Evolutionary conservation across 2,329 filamentous ascomycete genomes (phyloP), one percentile per base, ranked within the genome.

Genomic region (Aquanectria penicillioides): DNA sequence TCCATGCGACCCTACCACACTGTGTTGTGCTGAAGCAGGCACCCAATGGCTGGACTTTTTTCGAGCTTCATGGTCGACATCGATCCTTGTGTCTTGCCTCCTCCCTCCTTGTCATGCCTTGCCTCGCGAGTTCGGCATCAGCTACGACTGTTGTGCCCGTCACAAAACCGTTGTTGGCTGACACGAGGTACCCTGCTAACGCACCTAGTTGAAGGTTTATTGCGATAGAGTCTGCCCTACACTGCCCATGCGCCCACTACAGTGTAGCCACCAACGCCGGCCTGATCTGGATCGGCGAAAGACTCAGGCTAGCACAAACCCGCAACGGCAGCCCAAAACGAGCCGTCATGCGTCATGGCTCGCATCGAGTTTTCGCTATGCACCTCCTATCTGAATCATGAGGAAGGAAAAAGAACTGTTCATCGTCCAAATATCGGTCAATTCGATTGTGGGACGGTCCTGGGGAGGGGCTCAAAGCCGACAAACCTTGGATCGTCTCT

Each of bases 111-210:
- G n/a, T n/a, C 44, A 17, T 18, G 11, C 37, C 37, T 36, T 18
- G 41, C 41, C 41, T 46, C 33, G 28, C 18, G 33, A 46, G 33
- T 26, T 33, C 41, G 33, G 41, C n/a, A n/a, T n/a, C n/a, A n/a
- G n/a, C n/a, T n/a, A n/a, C n/a, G n/a, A n/a, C n/a, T n/a, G n/a
- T n/a, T n/a, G n/a, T n/a, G n/a, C n/a, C 41, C 26, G 41, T 46
- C 41, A 46, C 41, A 43, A 31, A 29, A 37, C 15, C 20, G 52
- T 28, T 49, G 37, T 22, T 56, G 44, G 52, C 28, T 56, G 36
- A 33, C 36, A 25, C 36, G 36, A 22, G 40, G 17, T 10, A 36
- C 40, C 18, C 22, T 33, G 29, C 41, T 11, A 46, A n/a, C 2
- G 33, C 18, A 13, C n/a, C 25, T 36, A 17, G 29, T 43, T 52